Evolutionary conservation across 495 filamentous ascomycete genomes (phyloP), one percentile per base, ranked within the genome.

Genomic region (Schizothecium vesticola): DNA sequence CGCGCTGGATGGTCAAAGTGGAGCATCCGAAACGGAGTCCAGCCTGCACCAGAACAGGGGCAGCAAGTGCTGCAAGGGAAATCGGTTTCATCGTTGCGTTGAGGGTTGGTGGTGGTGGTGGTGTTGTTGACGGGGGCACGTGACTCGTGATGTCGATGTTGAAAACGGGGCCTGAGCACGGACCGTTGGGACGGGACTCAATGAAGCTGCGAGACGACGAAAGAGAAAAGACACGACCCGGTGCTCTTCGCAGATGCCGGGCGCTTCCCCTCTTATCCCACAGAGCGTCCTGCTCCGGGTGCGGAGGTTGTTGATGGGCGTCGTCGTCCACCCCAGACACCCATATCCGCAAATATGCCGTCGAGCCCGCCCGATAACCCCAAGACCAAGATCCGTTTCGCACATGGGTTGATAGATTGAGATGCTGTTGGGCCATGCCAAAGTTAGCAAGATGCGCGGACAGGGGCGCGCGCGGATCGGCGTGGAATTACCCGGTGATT

Each of bases 1-100:
- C 56, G 24, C 80, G 77, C 59, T 82, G 80, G 43, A 82, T 66
- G 26, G 74, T 76, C 31, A 82, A 65, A 3, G 72, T 77, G 19
- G 78, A 77, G 66, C 80, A 82, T 69, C 76, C 78, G 58, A 82
- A 82, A n/a, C 78, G 77, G 70, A 79, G 73, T n/a, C 72, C 75
- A 55, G 80, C 80, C 31, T 80, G 75, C n/a, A 74, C 75, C 26
- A 74, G 69, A 71, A 73, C 79, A 61, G 69, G 63, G 57, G 78
- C 73, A 66, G 74, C 75, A 61, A 80, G 70, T 56, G 74, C 73
- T 36, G 56, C 56, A 16, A 69, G 69, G 21, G 77, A 65, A 70
- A 77, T 64, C 61, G 73, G 79, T 78, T 81, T 82, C 80, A 82
- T 82, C 56, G 56, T 25, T 25, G 56, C 9, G 31, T 36, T 36